Conservation (phyloP, 2,329 filamentous ascomycete genomes). For the Cryphonectria naterciae region DNA sequence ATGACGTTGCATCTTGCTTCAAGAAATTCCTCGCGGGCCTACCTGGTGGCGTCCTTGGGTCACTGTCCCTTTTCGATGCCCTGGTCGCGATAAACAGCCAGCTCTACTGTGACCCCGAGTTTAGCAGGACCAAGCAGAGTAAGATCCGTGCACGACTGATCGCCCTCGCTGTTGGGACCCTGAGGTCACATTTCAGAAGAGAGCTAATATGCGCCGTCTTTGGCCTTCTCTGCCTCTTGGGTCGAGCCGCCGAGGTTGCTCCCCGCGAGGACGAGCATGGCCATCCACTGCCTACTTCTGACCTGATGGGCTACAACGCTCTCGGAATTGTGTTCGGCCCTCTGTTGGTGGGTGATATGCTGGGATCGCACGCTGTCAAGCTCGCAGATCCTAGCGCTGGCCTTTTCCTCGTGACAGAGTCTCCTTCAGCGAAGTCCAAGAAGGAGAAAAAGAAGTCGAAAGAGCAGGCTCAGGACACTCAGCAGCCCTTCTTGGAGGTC, state of each 20-base stretch:
- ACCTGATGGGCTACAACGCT: slow-evolving; percentile 67
- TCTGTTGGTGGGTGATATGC: slow-evolving; percentile 61
- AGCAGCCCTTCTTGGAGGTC: slow-evolving; percentile 41
- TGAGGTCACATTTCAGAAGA: slow-evolving; percentile 63
- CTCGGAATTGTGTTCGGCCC: slow-evolving; percentile 69
- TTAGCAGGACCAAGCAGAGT: slow-evolving; percentile 56
- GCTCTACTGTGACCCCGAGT: slow-evolving; percentile 55
- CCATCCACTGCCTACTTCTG: slow-evolving; percentile 56
- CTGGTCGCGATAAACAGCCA: slow-evolving; percentile 64
- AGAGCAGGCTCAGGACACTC: slow-evolving; percentile 29
- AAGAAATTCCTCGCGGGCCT: slow-evolving; percentile 67
- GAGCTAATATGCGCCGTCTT: slow-evolving; percentile 71
- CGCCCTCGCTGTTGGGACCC: slow-evolving; percentile 62
- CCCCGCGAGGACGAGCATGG: slow-evolving; percentile 57
- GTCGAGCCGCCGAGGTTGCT: slow-evolving; percentile 58
- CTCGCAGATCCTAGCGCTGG: slow-evolving; percentile 47
- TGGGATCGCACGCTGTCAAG: slow-evolving; percentile 56
- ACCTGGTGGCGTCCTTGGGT: slow-evolving; percentile 69
- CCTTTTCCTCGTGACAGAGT: slow-evolving; percentile 47
- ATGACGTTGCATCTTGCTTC: slow-evolving; percentile 70
- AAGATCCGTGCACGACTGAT: slow-evolving; percentile 67
- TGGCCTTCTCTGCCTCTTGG: slow-evolving; percentile 65
- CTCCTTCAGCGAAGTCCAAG: slow-evolving; percentile 46
- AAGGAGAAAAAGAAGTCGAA: slow-evolving; percentile 45
- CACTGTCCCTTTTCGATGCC: slow-evolving; percentile 63